Evolutionary conservation across 306 rosid genomes (phyloP), one percentile per base, ranked within the genome.

Genomic region (Psophocarpus tetragonolobus): DNA sequence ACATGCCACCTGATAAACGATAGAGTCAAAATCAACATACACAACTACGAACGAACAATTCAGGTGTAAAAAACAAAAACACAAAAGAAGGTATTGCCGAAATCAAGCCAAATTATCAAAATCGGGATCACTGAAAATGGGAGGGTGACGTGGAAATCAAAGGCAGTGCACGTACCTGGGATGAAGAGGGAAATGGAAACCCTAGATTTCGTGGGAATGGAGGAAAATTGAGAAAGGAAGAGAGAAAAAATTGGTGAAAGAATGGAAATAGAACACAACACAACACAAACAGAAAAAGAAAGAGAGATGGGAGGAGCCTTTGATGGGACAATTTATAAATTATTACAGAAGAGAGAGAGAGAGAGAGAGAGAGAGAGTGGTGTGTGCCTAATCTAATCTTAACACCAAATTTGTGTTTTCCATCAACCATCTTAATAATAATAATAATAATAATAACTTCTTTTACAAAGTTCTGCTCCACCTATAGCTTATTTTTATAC

Each of bases 1-100:
- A 84, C 86, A 82, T 82, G 81, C 89, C 90, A 86, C 88, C 90
- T 79, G 79, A 85, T 57, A 84, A 80, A 75, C 72, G 73, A 70
- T n/a, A 70, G 38, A 80, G 78, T 41, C 81, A 69, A 62, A 86
- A 86, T 84, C 80, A 75, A 73, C 82, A 71, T 33, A 56, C 53
- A 58, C 64, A 61, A 69, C 33, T 30, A 27, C 50, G 56, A 51
- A 27, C 50, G 56, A 51, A 14, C 6, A 48, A 48, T 14, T 61
- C 58, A 38, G 27, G 42, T 45, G 14, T 33, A 24, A 45, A 18
- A 21, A 27, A 11, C 6, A 48, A 3, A 10, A 15, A 71, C 3
- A 71, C 18, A 30, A 21, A 8, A 39, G n/a, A 18, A n/a, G 17
- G 30, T 48, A 61, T 62, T 44, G 74, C n/a, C 30, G 51, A 17